Evolutionary conservation across 1,139 yeast genomes (phyloP), one percentile per base, ranked within the genome.

Genomic region (Pichia sp.): DNA sequence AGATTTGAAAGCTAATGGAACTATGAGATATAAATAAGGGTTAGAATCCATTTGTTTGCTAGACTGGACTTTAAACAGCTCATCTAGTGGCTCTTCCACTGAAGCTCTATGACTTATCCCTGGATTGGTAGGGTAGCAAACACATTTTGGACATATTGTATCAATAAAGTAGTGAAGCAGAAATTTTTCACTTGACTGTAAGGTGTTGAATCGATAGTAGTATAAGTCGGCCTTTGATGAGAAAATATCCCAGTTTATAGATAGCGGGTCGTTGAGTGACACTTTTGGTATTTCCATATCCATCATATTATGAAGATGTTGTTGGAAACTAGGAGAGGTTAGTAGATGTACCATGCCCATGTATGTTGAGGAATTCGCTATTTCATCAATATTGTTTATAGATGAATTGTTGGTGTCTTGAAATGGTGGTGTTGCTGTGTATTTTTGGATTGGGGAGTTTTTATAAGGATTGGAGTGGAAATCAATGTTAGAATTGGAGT

Each of bases 111-210:
- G n/a, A n/a, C n/a, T n/a, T n/a, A n/a, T n/a, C n/a, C n/a, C n/a
- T n/a, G n/a, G n/a, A n/a, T n/a, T n/a, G n/a, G n/a, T n/a, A n/a
- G 56, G 54, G 42, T 57, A 60, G 32, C 66, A 61, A 19, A 62
- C 57, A 42, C 66, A 61, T 29, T 51, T 49, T 1, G 67, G 67
- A 16, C 61, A 60, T n/a, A 62, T 61, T 10, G 44, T 40, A 12
- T 55, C 52, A 28, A 58, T 48, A 46, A 62, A 60, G 41, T 61
- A 63, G 12, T 49, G 47, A 28, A 60, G 46, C 15, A 59, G 44
- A 16, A 43, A 42, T 20, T 39, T 39, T 38, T 61, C 66, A 23
- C 16, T 27, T 13, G 30, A 17, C 12, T 37, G 18, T 9, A 31
- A 22, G 18, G 16, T 6, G 29, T 27, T 29, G 14, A 19, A 18